Evolutionary conservation across 257 asterid species (phyloP), one percentile per base, ranked within the genome.

Genomic region (Petrea volubilis): DNA sequence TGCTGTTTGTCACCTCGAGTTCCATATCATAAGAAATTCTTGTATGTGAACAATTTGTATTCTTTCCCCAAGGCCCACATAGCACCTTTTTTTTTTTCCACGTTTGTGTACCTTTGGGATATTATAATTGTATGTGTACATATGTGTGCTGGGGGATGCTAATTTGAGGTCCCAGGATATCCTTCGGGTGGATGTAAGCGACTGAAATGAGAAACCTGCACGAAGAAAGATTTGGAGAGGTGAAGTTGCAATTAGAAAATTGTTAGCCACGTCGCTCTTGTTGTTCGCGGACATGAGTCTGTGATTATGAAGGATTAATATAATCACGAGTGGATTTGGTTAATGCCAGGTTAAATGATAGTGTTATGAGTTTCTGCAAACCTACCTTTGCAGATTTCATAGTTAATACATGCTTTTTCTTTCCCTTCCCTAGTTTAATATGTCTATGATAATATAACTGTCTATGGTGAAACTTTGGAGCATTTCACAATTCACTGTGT

Each of bases 1-100:
- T 5, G n/a, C 33, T 13, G 13, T 40, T 50, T 71, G n/a, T 73
- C 18, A 52, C 72, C 38, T 38, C 44, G 70, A 73, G 23, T 72
- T 51, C 21, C 57, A n/a, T 51, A 68, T 56, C 29, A 17, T 71
- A 13, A 61, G 63, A 18, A 29, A 25, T 36, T 33, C 29, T 18
- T 47, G 13, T 34, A 6, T 59, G 47, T 46, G 60, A n/a, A 33
- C 62, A 71, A 29, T 49, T 11, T 49, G 23, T 47, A 23, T 33
- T 34, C 62, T 71, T 27, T 20, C 65, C 58, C 7, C 8, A 12
- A 9, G 27, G 23, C 59, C 56, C 46, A 44, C 23, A 14, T 61
- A 31, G 53, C 5, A 31, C 53, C 14, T 8, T 11, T 47, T 50
- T 46, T 46, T 61, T 47, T 41, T 14, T 46, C 53, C 24, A 17